phyloP scores from a whole-genome alignment of 73 alveolate genomes.

The Tetrahymena malaccensis region DNA sequence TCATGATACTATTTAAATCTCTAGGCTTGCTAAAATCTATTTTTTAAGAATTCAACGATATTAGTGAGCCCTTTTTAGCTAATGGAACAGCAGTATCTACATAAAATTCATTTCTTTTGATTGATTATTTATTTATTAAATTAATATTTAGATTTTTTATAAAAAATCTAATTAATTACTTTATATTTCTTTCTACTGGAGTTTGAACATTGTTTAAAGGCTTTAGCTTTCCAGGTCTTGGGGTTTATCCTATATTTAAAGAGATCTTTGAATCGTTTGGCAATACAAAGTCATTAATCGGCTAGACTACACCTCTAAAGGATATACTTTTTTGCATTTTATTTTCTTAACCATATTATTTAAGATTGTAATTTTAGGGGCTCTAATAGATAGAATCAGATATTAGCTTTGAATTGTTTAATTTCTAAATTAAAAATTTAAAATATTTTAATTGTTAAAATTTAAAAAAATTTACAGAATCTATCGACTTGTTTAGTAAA shows the following conservation, averaged over 20 bases:
- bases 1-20: not conserved
- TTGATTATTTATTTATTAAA: no score
- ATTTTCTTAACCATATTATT: not conserved
- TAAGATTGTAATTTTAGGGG: not conserved
- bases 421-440: not conserved
- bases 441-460: not conserved
- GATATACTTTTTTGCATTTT: not conserved
- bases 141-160: no score
- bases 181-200: not conserved
- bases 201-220: not conserved
- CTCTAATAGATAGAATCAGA: not conserved
- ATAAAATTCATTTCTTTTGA: not conserved
- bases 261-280: not conserved
- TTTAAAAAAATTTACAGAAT: not conserved
- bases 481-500: not conserved
- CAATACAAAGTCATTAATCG: not conserved
- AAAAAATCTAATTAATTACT: not conserved
- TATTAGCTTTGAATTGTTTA: not conserved
- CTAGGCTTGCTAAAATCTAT: not conserved
- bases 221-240: not conserved
- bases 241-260: not conserved
- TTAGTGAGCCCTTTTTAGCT: not conserved
- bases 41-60: not conserved
- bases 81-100: not conserved
- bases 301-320: not conserved